These are phyloP conservation scores for Penicillium sp. DNA, from an alignment of 2,329 filamentous ascomycete species.

Conservation along the genomic window DNA sequence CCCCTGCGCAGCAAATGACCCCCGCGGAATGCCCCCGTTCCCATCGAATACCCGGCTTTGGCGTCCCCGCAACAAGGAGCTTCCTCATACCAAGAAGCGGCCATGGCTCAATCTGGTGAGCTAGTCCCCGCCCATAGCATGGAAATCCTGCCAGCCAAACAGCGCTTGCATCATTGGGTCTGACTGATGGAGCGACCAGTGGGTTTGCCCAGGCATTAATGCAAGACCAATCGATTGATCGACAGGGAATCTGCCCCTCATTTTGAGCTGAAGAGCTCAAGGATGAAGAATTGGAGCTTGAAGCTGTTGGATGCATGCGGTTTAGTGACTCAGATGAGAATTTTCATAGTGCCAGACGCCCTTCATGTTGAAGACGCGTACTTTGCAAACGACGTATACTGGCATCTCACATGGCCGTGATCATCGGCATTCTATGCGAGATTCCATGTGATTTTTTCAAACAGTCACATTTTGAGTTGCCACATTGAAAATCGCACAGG, in stretches of 20 bases:
- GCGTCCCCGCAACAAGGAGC: not conserved
- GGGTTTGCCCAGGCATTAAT: not conserved
- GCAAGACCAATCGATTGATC: slow-evolving; percentile 6
- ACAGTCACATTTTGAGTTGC: slow-evolving; percentile 8
- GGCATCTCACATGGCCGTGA: not conserved
- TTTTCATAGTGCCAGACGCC: not conserved
- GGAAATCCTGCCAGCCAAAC: slow-evolving; percentile 1
- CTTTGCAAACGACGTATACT: not conserved
- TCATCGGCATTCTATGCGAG: slow-evolving; percentile 7
- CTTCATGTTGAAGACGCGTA: not conserved
- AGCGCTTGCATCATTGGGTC: not conserved
- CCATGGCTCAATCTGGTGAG: not conserved
- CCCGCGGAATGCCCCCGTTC: slow-evolving; percentile 2
- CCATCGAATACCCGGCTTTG: slow-evolving; percentile 2
- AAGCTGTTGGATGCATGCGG: slow-evolving; percentile 4
- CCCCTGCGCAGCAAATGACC: slow-evolving; percentile 4
- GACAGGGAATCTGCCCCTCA: not conserved
- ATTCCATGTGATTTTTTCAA: slow-evolving; percentile 3
- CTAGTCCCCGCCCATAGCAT: not conserved
- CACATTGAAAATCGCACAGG: slow-evolving; percentile 9
- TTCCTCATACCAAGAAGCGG: not conserved
- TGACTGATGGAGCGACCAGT: not conserved
- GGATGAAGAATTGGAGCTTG: not conserved
- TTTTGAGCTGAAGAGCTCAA: not conserved
- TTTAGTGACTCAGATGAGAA: not conserved